Base-by-base conservation (phyloP, 2,329 filamentous ascomycete species). In the Metarhizium robertsii region DNA sequence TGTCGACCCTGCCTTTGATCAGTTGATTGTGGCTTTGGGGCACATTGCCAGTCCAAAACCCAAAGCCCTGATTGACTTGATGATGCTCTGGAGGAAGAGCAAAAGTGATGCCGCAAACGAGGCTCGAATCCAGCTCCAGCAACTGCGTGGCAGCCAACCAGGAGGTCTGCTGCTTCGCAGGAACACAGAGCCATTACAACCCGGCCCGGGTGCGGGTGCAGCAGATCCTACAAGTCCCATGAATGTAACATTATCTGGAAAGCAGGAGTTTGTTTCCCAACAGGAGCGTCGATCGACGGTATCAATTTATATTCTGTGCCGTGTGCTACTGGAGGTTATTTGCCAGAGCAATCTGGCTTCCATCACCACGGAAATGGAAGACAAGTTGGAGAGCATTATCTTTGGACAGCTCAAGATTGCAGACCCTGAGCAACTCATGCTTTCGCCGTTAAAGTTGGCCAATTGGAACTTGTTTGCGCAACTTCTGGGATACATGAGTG, bases 401-500 rank as follows among this genome's bases (percentile, higher is more conserved):
- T 99, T 97, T 69, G 87, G 87, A n/a, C 94, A 97, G 69, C 78
- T 99, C 10, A 95, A 92, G 66, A 88, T 87, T 49, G 87, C 91
- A 7, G 92, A 97, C 58, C 85, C 88, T 0, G 90, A 96, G 7
- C 85, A 92, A 64, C 75, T 92, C 3, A 76, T 84, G 59, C 77
- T 86, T 8, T 96, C 91, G 0, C 85, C 89, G 0, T 76, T 97
- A 29, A 90, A 91, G 61, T 84, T 94, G 71, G 89, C 94, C 14
- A 99, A 99, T 65, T 99, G 92, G 92, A 88, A 90, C 57, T 84
- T 99, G 2, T 96, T 96, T 68, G 87, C 90, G 20, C 89, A 96
- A 64, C 76, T 99, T 3, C 80, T 99, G 1, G 94, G 95, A n/a
- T 87, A 92, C 43, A 96, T 99, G 88, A 96, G 94, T 71, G 87